A percentile compares a stretch with the other conserved stretches of the same genome.
Evolutionary conservation across 163 green algal species (phyloP).

Genomic region (Chlamydomonas reinhardtii): DNA sequence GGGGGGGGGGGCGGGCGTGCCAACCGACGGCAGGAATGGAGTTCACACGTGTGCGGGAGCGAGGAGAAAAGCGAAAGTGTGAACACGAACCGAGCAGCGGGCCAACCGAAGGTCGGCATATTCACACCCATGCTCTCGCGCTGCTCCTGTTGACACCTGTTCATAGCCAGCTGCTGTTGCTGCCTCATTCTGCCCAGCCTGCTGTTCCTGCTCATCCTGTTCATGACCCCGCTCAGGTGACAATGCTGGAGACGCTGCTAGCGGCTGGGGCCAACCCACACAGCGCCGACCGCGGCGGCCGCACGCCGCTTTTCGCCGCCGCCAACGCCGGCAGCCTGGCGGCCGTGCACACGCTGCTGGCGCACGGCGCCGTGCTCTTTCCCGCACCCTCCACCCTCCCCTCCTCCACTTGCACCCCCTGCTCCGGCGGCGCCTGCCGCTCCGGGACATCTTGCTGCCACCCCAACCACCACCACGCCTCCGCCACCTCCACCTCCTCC

Average conservation of each 20-base stretch:
- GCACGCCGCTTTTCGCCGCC: constrained; percentile 2
- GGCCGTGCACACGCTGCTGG: neutral
- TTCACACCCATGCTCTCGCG: no score
- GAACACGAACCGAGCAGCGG: no score
- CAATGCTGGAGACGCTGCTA: neutral
- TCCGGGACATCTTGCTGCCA: neutral
- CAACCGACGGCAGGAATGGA: no score
- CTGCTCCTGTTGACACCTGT: no score
- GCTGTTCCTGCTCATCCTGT: no score
- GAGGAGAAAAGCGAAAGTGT: no score
- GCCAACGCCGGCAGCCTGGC: neutral
- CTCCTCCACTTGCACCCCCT: neutral
- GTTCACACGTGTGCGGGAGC: no score
- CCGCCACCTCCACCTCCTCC: neutral
- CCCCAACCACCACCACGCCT: neutral
- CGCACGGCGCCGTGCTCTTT: constrained; percentile 1
- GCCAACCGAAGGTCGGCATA: no score
- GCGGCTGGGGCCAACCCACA: neutral
- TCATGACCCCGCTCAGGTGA: neutral
- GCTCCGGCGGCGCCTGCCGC: neutral
- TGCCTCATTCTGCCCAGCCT: no score
- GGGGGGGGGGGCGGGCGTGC: no score
- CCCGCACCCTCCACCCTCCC: neutral
- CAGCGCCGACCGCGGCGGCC: neutral
- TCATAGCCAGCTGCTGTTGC: no score